Evolutionary conservation across 2,329 filamentous ascomycete species (phyloP).

Genomic region (Coniella lustricola): DNA sequence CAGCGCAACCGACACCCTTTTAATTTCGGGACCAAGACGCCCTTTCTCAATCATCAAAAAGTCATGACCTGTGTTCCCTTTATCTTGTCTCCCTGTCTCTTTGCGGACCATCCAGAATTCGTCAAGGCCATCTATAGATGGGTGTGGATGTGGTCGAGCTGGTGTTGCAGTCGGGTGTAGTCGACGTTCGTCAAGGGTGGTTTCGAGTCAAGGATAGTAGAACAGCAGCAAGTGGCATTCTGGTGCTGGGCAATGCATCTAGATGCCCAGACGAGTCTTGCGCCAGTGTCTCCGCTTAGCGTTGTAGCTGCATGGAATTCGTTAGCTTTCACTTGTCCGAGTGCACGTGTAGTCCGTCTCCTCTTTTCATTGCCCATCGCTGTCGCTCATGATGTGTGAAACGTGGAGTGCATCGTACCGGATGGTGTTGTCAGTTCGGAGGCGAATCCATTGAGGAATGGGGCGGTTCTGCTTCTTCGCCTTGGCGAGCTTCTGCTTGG

Average conservation of each 20-base stretch:
- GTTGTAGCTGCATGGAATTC: conserved; percentile 73
- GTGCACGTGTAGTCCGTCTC: not conserved
- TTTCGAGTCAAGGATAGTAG: conserved; percentile 20
- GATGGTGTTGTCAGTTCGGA: conserved; percentile 98
- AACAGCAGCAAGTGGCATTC: conserved; percentile 15
- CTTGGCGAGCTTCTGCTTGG: conserved; percentile 99
- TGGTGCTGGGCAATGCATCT: conserved; percentile 49
- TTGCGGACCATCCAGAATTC: conserved; percentile 9
- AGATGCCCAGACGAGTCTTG: conserved; percentile 99
- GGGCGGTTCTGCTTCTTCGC: conserved; percentile 99
- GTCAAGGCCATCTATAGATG: conserved; percentile 19
- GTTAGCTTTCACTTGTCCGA: conserved; percentile 9
- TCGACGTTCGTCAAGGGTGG: conserved; percentile 1
- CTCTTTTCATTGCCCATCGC: not conserved
- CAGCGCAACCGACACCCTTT: conserved; percentile 15
- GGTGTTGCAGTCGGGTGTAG: conserved; percentile 6
- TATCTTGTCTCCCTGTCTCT: conserved; percentile 2
- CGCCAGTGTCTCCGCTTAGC: conserved; percentile 99
- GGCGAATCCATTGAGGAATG: conserved; percentile 99
- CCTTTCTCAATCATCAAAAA: conserved; percentile 13
- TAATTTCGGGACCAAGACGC: conserved; percentile 9
- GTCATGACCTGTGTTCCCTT: conserved; percentile 11
- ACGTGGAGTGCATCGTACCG: conserved; percentile 58
- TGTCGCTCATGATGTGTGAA: not conserved
- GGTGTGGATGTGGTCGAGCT: conserved; percentile 18